Percentiles rank a stretch among this genome's conserved stretches.
Evolutionary conservation across 1,284 basidiomycete species (phyloP).

Genomic region (Leccinum cinnamomeum): DNA sequence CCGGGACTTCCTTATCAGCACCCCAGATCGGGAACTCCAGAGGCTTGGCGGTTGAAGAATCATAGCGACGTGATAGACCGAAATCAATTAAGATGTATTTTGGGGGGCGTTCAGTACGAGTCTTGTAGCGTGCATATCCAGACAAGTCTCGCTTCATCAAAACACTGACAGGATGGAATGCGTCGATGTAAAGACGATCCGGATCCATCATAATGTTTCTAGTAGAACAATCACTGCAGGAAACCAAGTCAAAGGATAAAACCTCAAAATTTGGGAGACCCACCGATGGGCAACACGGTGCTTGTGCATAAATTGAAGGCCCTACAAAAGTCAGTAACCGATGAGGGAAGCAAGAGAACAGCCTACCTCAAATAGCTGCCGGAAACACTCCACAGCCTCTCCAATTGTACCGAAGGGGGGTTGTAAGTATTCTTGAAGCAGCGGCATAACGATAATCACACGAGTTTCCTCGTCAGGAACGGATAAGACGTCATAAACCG

Average conservation of each 20-base stretch:
- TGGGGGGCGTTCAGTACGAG: no score
- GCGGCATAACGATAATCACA: conserved; percentile 34
- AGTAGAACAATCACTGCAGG: conserved; percentile 16
- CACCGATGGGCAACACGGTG: conserved; percentile 26
- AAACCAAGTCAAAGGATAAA: no score
- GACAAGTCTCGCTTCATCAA: conserved; percentile 18
- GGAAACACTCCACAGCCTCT: conserved; percentile 35
- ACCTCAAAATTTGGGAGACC: no score
- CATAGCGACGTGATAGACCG: no score
- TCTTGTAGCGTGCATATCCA: no score
- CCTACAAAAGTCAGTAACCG: conserved; percentile 5
- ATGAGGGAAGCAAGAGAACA: no score
- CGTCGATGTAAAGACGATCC: conserved; percentile 4
- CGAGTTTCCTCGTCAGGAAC: conserved; percentile 17
- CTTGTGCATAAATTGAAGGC: conserved; percentile 25
- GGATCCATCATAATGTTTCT: conserved; percentile 41
- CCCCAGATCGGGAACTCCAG: no score
- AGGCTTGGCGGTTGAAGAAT: no score
- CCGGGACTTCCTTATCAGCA: no score
- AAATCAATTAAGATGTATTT: no score
- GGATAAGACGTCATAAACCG: conserved; percentile 32
- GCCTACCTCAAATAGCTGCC: conserved; percentile 39
- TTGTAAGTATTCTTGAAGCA: conserved; percentile 23
- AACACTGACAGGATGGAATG: conserved; percentile 1
- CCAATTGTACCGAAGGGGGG: conserved; percentile 35